These are phyloP conservation scores for Tylopilus subfusipes DNA, from an alignment of 768 basidiomycete species.

Conservation along the genomic window DNA sequence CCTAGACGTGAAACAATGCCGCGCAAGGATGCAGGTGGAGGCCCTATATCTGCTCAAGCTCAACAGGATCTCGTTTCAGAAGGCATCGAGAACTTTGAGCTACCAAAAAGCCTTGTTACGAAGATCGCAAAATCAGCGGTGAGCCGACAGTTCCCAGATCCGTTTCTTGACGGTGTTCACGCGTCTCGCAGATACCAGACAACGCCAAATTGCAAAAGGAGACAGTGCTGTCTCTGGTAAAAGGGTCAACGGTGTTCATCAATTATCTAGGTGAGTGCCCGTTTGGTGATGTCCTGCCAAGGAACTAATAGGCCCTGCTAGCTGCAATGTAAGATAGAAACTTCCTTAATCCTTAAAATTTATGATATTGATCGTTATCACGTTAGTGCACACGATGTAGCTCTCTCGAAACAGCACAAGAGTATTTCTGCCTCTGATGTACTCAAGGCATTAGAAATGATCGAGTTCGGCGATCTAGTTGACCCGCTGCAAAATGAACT, in stretches of 20 bases:
- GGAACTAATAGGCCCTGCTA: slow-evolving; percentile 17
- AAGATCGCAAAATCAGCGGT: slow-evolving; percentile 85
- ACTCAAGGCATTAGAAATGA: slow-evolving; percentile 75
- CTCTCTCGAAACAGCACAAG: slow-evolving; percentile 79
- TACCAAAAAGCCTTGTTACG: slow-evolving; percentile 79
- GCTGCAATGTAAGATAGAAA: slow-evolving; percentile 42
- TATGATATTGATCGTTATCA: slow-evolving; percentile 4
- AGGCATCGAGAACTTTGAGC: slow-evolving; percentile 85
- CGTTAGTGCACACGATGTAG: slow-evolving; percentile 81
- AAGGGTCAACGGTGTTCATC: slow-evolving; percentile 93
- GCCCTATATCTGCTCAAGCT: slow-evolving; percentile 62
- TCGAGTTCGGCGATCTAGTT: slow-evolving; percentile 72
- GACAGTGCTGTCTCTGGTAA: slow-evolving; percentile 76
- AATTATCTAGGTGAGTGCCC: slow-evolving; percentile 74
- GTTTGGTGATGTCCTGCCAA: neutral
- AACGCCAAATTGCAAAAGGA: slow-evolving; percentile 89
- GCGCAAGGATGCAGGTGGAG: slow-evolving; percentile 57
- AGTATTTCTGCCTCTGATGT: slow-evolving; percentile 89
- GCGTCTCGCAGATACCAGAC: slow-evolving; percentile 64
- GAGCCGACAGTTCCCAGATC: slow-evolving; percentile 26
- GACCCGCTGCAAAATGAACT: slow-evolving; percentile 63
- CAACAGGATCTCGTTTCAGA: slow-evolving; percentile 80
- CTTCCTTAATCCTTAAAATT: neutral
- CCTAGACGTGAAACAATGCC: slow-evolving; percentile 51
- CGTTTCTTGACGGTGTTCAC: neutral